phyloP scores from a whole-genome alignment of 2,329 filamentous ascomycete genomes.

The Fusarium chaquense region DNA sequence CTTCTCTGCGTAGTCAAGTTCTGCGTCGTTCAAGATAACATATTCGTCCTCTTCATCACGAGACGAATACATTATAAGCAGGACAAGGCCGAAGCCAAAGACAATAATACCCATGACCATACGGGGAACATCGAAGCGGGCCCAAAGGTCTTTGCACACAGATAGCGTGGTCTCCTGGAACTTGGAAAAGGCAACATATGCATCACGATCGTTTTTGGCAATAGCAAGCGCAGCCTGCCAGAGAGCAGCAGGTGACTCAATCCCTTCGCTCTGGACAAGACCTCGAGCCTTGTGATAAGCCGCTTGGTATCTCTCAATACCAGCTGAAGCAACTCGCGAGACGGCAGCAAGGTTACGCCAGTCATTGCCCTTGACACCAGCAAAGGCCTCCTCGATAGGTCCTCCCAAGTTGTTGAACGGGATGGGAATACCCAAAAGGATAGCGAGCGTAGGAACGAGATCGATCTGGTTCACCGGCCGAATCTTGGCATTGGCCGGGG shows the following conservation, averaged over 20 bases:
- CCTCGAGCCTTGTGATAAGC: constrained; percentile 82
- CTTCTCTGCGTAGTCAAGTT: constrained; percentile 70
- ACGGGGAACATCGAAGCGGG: constrained; percentile 86
- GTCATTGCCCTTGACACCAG: constrained; percentile 74
- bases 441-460: constrained; percentile 88
- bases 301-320: constrained; percentile 88
- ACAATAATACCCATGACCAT: constrained; percentile 85
- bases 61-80: constrained; percentile 80
- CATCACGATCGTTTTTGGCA: constrained; percentile 55
- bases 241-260: constrained; percentile 55
- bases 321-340: constrained; percentile 81
- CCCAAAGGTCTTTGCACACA: constrained; percentile 88
- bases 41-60: constrained; percentile 67
- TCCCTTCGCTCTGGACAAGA: constrained; percentile 69
- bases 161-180: constrained; percentile 85
- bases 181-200: constrained; percentile 70
- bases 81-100: constrained; percentile 73
- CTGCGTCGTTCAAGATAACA: constrained; percentile 65
- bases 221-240: constrained; percentile 62
- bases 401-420: constrained; percentile 95
- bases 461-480: constrained; percentile 89
- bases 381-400: constrained; percentile 94
- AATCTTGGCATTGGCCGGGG: constrained; percentile 79
- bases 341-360: constrained; percentile 84
- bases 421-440: constrained; percentile 90